Evolutionary conservation across 306 rosid species (phyloP), one percentile per base, ranked within the genome.

Genomic region (Ochetophila trinervis): DNA sequence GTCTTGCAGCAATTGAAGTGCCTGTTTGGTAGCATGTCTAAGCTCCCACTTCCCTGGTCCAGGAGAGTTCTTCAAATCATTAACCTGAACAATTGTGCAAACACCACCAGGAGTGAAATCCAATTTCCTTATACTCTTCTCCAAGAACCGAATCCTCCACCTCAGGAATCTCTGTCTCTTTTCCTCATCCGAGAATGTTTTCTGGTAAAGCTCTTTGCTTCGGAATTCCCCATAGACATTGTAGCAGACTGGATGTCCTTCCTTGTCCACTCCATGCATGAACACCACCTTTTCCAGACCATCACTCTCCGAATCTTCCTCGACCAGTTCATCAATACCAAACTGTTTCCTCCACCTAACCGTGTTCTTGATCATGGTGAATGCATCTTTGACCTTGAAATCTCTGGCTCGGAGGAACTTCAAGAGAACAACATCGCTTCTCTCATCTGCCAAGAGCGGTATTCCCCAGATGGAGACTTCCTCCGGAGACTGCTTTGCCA

Each of bases 191-290:
- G 88, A 79, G 22, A 89, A 78, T 0, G 82, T 71, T 47, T 82
- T 84, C 82, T 86, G 85, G 23, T 86, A 89, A 0, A 86, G 53
- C 62, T 77, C 88, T 57, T 81, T 87, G 59, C 74, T 74, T 72
- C 78, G 84, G 20, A 86, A 85, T 58, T 80, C 84, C 0, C 91
- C 91, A 32, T 82, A 89, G 6, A 78, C 67, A 22, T 81, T 89
- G 42, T 89, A 89, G 66, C 92, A 86, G n/a, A 89, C 87, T 0
- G 93, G 96, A 57, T 89, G 90, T 1, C 96, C 87, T 63, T 76
- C 90, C 69, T 80, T 87, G 23, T 83, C 87, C 0, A 57, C 70
- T 1, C 96, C 93, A 48, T 80, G 80, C 90, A 84, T 84, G 73
- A 72, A 87, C 34, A 79, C 93, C 0, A 63, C 78, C 57, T 77